Evolutionary conservation across 495 filamentous ascomycete species (phyloP), one percentile per base, ranked within the genome.

Genomic region (Penicillium cosmopolitanum): DNA sequence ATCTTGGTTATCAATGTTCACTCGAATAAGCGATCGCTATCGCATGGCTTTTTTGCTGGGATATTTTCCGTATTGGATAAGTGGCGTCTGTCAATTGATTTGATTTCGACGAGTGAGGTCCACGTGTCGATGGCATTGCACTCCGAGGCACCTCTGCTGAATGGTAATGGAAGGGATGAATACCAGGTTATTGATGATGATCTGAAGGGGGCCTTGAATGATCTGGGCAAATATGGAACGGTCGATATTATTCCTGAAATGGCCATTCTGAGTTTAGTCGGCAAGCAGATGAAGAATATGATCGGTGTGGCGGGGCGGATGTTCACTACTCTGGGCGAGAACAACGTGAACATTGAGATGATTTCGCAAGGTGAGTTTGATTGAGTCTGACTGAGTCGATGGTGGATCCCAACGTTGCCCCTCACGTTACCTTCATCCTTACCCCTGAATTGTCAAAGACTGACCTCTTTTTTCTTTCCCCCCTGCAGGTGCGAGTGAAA

Each of bases 91-190:
- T 89, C 88, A 1, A 93, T 97, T 19, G 94, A 98, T 66, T 80
- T 98, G 61, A 97, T 97, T 72, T 94, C 93, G 16, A 95, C 91
- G 10, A 90, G 85, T 57, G 95, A 98, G 73, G 93, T 96, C 9
- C 95, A 98, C 67, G 92, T 98, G 16, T 96, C 92, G 12, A 90
- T 98, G 84, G 95, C 95, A 5, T 82, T 98, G 51, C 94, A 97
- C 70, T 90, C 87, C 3, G 81, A 84, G 47, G 70, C 75, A 51
- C 75, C 77, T 15, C 66, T 83, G 25, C 62, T 84, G 21, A 81
- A 78, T 61, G 84, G 83, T 6, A 79, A 82, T 18, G 82, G 82
- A 51, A 79, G 81, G 51, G 84, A 87, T 61, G 83, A 87, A 46
- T 83, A 87, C 40, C 83, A 85, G 60, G 82, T 89, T 33, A 86